Evolutionary conservation across 2,329 filamentous ascomycete species (phyloP), one percentile per base, ranked within the genome.

Genomic region (Knufia fluminis): DNA sequence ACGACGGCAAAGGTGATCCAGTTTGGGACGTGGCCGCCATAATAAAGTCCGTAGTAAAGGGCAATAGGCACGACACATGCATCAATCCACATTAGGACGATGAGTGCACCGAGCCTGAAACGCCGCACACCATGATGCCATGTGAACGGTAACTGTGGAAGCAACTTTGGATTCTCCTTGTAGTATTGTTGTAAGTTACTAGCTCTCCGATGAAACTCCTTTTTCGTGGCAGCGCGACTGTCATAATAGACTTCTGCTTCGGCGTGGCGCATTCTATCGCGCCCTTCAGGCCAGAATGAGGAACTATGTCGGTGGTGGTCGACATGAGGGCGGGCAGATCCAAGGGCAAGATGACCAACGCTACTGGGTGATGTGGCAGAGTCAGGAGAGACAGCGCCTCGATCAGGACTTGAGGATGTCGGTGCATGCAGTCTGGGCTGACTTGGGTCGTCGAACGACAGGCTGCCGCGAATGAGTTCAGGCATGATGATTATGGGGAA

Each of bases 1-100:
- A 60, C 55, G 31, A 60, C 49, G 2, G 58, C 58, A 31, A 60
- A 60, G n/a, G 58, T 53, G 46, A 55, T 59, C 48, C 48, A 59
- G 28, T 54, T 54, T 26, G 52, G 28, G 9, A 59, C 50, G 36
- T 58, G 33, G 20, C 57, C 57, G 20, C 40, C 53, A 49, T 55
- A 59, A 28, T 50, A 54, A 52, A 59, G 51, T 47, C 51, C 42
- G 38, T 59, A 59, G 36, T 54, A 59, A 38, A 59, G 48, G 12
- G 57, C 53, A 43, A 59, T 53, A 4, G 57, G 57, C 40, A 59
- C 44, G n/a, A 57, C 49, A 49, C 56, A 59, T 7, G 57, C 57
- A 49, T 59, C 57, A 33, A 59, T 53, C 41, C 58, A 51, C 40
- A 59, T 59, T 6, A 55, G 39, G 33, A 52, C 50, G 41, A 59